Percentiles rank a stretch among this genome's conserved stretches.
Evolutionary conservation across 2,329 filamentous ascomycete species (phyloP).

Genomic region (Colletotrichum sp.): DNA sequence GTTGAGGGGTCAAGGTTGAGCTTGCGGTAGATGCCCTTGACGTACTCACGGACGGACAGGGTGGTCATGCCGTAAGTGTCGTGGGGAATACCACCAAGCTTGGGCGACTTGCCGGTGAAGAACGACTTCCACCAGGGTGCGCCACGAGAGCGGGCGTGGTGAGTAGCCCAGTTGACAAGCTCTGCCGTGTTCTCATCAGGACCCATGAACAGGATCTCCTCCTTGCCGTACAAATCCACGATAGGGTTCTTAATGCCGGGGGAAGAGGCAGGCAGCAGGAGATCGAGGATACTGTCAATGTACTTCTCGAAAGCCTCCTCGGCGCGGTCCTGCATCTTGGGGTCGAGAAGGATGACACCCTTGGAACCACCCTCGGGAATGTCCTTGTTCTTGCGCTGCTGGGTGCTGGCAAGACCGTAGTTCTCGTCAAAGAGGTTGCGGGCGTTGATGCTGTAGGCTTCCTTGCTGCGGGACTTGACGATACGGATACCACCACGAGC

Average conservation of each 20-base stretch:
- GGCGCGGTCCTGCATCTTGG: conserved; percentile 92
- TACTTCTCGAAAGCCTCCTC: conserved; percentile 98
- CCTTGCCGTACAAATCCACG: conserved; percentile 91
- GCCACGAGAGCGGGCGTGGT: conserved; percentile 85
- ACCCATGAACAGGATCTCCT: conserved; percentile 98
- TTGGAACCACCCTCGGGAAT: conserved; percentile 98
- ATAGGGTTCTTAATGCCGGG: conserved; percentile 99
- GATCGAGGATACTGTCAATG: conserved; percentile 97
- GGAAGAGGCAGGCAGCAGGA: conserved; percentile 86
- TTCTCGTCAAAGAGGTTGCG: conserved; percentile 98
- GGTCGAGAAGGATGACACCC: conserved; percentile 93
- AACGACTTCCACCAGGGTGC: conserved; percentile 99
- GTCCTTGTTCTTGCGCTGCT: conserved; percentile 99
- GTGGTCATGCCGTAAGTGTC: conserved; percentile 98
- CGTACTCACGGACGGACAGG: conserved; percentile 92
- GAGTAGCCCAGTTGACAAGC: conserved; percentile 97
- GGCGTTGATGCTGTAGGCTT: conserved; percentile 95
- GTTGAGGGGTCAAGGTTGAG: conserved; percentile 84
- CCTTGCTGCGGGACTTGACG: conserved; percentile 95
- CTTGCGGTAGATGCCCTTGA: conserved; percentile 97
- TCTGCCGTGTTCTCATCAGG: conserved; percentile 99
- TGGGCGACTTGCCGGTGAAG: conserved; percentile 98
- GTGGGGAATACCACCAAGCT: conserved; percentile 94
- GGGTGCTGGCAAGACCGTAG: conserved; percentile 96
- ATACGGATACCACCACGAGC: conserved; percentile 97